Conservation (phyloP, 2,329 filamentous ascomycete species). For the Coniochaeta sp. region DNA sequence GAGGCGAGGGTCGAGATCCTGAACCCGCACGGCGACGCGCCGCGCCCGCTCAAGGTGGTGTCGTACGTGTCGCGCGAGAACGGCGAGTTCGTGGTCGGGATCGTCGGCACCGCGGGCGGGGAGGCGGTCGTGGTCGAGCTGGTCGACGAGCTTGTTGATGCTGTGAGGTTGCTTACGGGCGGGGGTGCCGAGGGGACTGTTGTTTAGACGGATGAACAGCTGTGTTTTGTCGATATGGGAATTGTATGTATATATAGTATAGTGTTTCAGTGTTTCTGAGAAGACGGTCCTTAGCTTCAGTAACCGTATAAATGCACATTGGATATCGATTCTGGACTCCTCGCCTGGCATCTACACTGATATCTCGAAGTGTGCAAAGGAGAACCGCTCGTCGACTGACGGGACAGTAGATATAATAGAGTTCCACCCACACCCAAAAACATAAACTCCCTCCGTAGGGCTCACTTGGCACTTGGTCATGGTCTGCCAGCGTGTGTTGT, state of each 20-base stretch:
- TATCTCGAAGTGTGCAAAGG: neutral
- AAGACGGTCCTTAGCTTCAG: too few species aligned
- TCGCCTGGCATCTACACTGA: neutral
- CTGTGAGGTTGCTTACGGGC: slow-evolving; percentile 8
- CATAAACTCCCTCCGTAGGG: neutral
- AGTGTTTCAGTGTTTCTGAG: too few species aligned
- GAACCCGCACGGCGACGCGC: slow-evolving; percentile 29
- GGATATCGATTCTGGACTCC: neutral
- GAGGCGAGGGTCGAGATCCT: slow-evolving; percentile 21
- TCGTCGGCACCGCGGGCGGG: slow-evolving; percentile 35
- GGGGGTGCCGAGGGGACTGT: neutral
- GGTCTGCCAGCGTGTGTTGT: too few species aligned
- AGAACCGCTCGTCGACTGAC: too few species aligned
- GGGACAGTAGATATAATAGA: too few species aligned
- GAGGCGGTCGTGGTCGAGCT: slow-evolving; percentile 24
- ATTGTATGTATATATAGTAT: too few species aligned
- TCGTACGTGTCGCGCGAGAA: slow-evolving; percentile 27
- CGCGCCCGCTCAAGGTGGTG: slow-evolving; percentile 35
- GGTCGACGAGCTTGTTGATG: slow-evolving; percentile 19
- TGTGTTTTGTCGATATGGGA: neutral
- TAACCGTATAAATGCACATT: neutral
- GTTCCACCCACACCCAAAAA: neutral
- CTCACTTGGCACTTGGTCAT: slow-evolving; percentile 38
- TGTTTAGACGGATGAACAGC: neutral
- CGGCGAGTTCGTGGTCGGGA: slow-evolving; percentile 31